Percentiles rank a stretch among this genome's conserved stretches.
Conservation (phyloP, 306 rosid genomes). For the Clitoria ternatea region DNA sequence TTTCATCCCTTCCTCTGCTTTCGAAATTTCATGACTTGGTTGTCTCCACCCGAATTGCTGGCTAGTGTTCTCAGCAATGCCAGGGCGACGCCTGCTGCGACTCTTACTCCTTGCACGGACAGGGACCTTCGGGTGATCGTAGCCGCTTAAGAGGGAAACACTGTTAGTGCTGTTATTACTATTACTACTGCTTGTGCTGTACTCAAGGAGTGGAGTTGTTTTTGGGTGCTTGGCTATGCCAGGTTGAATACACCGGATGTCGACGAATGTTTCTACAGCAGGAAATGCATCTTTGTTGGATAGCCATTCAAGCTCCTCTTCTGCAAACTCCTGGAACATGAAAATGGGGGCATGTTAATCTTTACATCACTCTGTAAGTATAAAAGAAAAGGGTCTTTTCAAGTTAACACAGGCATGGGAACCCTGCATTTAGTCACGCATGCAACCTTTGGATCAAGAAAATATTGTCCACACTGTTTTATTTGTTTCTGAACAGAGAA, state of each 20-base stretch:
- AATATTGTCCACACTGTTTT: neutral
- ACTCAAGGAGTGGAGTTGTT: conserved; percentile 42
- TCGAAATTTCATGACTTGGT: conserved; percentile 3
- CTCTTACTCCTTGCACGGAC: conserved; percentile 58
- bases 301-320: conserved; percentile 87
- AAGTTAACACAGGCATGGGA: conserved; percentile 16
- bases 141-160: conserved; percentile 46
- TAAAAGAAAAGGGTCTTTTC: neutral
- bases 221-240: conserved; percentile 31
- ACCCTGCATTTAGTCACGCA: neutral
- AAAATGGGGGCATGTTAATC: neutral
- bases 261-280: conserved; percentile 52
- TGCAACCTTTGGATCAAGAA: neutral
- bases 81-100: conserved; percentile 34
- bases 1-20: neutral
- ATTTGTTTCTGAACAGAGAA: neutral
- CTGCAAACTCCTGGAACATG: conserved; percentile 45
- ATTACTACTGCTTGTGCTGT: conserved; percentile 48
- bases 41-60: conserved; percentile 36
- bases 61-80: conserved; percentile 19
- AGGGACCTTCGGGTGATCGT: conserved; percentile 50
- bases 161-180: conserved; percentile 36
- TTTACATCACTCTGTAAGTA: neutral
- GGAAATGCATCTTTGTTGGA: conserved; percentile 85
- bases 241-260: conserved; percentile 33